A percentile compares a stretch with the other conserved stretches of the same genome.
Conservation (phyloP, 1,139 yeast genomes). For the Kurtzmaniella quercitrusa region DNA sequence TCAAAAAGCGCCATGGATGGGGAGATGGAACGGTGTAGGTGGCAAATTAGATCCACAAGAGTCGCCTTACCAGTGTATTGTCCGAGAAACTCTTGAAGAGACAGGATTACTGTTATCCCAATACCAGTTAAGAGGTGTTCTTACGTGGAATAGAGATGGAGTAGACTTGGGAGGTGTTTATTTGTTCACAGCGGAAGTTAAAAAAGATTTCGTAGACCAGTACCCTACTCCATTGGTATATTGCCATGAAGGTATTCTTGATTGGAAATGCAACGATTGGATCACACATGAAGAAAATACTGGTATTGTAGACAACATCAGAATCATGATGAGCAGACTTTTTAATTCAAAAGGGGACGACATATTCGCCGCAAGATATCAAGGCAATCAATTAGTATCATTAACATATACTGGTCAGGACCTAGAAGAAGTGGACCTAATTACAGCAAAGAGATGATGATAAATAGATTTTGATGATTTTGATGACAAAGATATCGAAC, state of each 20-base stretch:
- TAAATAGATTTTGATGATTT: too few species aligned
- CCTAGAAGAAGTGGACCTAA: not conserved
- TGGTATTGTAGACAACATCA: slow-evolving; percentile 44
- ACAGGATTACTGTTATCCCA: slow-evolving; percentile 34
- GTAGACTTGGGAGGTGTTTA: slow-evolving; percentile 37
- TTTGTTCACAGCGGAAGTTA: slow-evolving; percentile 36
- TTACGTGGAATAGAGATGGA: slow-evolving; percentile 34
- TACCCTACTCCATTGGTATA: slow-evolving; percentile 24
- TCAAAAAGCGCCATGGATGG: slow-evolving; percentile 49
- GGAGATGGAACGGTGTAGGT: slow-evolving; percentile 51
- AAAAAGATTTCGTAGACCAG: slow-evolving; percentile 19
- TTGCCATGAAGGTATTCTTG: slow-evolving; percentile 42
- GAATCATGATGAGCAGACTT: slow-evolving; percentile 24
- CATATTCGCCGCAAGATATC: slow-evolving; percentile 16
- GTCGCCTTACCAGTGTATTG: slow-evolving; percentile 36
- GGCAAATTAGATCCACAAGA: slow-evolving; percentile 40
- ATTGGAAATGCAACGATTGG: slow-evolving; percentile 44
- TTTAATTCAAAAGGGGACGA: slow-evolving; percentile 21
- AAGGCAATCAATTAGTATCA: not conserved
- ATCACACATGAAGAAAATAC: slow-evolving; percentile 32
- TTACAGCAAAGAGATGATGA: not conserved
- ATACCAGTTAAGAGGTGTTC: slow-evolving; percentile 31
- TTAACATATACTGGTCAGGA: not conserved
- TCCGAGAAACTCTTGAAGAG: slow-evolving; percentile 43
- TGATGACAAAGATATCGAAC: too few species aligned